These are phyloP conservation scores for Solanum pinnatisectum DNA, from an alignment of 257 asterid genomes.

Conservation along the genomic window DNA sequence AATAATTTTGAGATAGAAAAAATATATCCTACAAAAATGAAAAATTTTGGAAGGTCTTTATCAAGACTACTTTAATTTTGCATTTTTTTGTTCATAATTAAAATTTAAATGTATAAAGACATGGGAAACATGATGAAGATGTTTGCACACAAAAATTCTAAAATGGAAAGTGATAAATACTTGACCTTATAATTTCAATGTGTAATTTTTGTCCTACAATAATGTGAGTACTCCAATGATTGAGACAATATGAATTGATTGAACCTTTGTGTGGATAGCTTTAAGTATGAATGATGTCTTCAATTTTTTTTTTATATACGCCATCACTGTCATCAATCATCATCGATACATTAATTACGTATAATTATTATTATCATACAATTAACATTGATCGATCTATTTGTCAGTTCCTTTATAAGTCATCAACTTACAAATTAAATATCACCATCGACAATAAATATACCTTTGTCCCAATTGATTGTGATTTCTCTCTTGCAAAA, in stretches of 20 bases:
- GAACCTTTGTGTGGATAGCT: background rate
- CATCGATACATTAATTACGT: background rate
- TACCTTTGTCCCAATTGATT: background rate
- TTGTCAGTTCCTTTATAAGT: background rate
- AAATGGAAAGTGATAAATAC: background rate
- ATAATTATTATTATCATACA: background rate
- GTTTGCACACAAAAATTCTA: background rate
- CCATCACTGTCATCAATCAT: background rate
- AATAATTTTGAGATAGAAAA: background rate
- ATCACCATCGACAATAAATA: background rate
- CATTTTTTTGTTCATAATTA: background rate
- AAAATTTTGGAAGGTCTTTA: background rate
- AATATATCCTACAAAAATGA: background rate
- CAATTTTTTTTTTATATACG: background rate
- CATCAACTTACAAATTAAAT: background rate
- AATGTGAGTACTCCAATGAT: background rate
- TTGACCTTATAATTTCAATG: background rate
- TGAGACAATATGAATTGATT: background rate
- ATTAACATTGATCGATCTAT: background rate
- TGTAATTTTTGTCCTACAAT: background rate
- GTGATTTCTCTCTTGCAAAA: background rate
- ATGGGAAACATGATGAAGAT: background rate
- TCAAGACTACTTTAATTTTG: background rate
- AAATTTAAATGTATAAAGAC: background rate
- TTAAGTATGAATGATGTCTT: background rate